Evolutionary conservation across 2,329 filamentous ascomycete genomes (phyloP).

Genomic region (Talaromyces piceae): DNA sequence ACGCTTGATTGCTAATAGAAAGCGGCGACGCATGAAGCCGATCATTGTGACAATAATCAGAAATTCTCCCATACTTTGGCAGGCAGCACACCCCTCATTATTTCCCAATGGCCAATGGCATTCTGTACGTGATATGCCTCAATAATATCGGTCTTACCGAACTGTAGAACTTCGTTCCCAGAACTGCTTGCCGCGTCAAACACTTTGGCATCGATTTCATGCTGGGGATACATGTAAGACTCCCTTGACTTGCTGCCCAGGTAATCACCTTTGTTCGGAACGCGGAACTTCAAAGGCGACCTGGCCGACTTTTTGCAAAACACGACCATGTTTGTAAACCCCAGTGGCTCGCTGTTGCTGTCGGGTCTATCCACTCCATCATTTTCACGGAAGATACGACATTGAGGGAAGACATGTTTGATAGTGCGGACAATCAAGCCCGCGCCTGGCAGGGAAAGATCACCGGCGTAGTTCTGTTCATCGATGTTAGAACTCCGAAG

Average conservation of each 20-base stretch:
- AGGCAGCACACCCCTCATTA: constrained; percentile 83
- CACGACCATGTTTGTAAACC: constrained; percentile 94
- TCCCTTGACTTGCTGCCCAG: constrained; percentile 63
- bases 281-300: constrained; percentile 56
- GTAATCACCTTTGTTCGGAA: constrained; percentile 57
- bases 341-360: constrained; percentile 47
- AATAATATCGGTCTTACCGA: constrained; percentile 56
- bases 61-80: constrained; percentile 77
- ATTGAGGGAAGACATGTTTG: constrained; percentile 72
- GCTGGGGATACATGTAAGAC: constrained; percentile 62
- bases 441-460: constrained; percentile 69
- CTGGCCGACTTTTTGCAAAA: constrained; percentile 68
- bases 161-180: constrained; percentile 31
- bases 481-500: constrained; percentile 11
- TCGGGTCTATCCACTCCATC: constrained; percentile 33
- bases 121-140: constrained; percentile 65
- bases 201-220: constrained; percentile 53
- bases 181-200: constrained; percentile 35
- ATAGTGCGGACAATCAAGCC: constrained; percentile 78
- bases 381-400: constrained; percentile 81
- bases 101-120: constrained; percentile 77
- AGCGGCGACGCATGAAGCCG: background rate
- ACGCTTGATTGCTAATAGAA: constrained; percentile 1
- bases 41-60: constrained; percentile 40
- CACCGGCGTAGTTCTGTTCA: constrained; percentile 85